These are phyloP conservation scores for Verticillium longisporum DNA, from an alignment of 2,329 filamentous ascomycete genomes.

Conservation along the genomic window DNA sequence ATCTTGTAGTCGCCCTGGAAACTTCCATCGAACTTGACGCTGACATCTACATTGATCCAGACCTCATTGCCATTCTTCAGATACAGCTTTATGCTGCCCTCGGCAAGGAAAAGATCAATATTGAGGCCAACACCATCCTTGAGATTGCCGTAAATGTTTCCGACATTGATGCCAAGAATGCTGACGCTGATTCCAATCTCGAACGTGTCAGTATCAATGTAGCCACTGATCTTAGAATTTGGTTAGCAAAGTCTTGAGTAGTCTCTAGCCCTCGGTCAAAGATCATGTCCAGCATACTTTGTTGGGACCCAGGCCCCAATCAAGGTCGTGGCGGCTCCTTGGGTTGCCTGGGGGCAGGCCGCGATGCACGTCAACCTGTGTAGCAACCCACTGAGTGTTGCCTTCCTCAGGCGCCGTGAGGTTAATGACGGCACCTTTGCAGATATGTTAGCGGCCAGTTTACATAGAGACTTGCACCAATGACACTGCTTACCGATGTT, in stretches of 20 bases:
- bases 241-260: neutral
- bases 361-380: neutral
- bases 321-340: neutral
- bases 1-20: conserved; percentile 4
- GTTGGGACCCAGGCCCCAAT: neutral
- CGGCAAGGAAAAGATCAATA: neutral
- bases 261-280: no score
- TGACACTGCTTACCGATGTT: neutral
- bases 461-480: neutral
- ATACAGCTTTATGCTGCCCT: conserved; percentile 5
- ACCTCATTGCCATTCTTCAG: conserved; percentile 7
- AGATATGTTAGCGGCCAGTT: neutral
- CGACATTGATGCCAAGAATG: conserved; percentile 2
- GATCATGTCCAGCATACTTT: neutral
- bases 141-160: conserved; percentile 4
- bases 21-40: conserved; percentile 1
- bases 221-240: neutral
- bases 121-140: conserved; percentile 5
- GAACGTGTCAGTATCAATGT: conserved; percentile 1
- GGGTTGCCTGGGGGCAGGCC: neutral
- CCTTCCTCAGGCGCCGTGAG: neutral
- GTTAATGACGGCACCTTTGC: neutral
- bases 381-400: neutral
- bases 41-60: conserved; percentile 2
- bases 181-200: neutral